Percentiles rank a stretch among this genome's conserved stretches.
These are phyloP conservation scores for Agaricus sinodeliciosus DNA, from an alignment of 768 basidiomycete species.

Conservation along the genomic window DNA sequence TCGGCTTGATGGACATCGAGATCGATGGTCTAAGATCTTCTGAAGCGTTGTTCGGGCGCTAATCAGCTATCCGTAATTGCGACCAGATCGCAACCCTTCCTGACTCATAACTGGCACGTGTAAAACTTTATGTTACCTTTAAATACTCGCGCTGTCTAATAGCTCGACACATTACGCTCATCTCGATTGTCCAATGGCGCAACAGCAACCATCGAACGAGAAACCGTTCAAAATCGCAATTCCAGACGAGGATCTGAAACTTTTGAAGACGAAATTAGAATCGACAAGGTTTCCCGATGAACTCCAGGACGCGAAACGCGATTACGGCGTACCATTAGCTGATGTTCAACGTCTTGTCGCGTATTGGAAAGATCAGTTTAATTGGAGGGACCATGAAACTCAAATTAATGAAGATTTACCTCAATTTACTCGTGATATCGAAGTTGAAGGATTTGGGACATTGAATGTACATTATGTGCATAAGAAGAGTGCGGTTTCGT, in stretches of 20 bases:
- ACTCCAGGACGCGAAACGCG: constrained; percentile 22
- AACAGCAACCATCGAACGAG: constrained; percentile 13
- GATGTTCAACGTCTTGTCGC: constrained; percentile 38
- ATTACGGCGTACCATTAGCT: constrained; percentile 42
- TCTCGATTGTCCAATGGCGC: no score
- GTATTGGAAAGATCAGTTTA: constrained; percentile 42
- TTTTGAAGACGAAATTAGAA: constrained; percentile 32
- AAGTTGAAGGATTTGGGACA: constrained; percentile 36
- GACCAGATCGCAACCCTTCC: no score
- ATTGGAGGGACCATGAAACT: constrained; percentile 48
- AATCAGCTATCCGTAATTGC: no score
- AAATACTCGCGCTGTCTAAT: neutral
- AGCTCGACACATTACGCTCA: neutral
- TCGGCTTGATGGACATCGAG: no score
- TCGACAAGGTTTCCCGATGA: constrained; percentile 38
- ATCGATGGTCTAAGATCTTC: no score
- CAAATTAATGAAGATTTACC: constrained; percentile 43
- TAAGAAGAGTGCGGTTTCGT: constrained; percentile 31
- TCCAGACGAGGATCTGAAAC: constrained; percentile 26
- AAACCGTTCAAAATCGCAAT: constrained; percentile 33
- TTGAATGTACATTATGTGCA: constrained; percentile 52
- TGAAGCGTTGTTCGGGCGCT: no score
- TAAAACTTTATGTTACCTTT: neutral
- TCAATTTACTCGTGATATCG: constrained; percentile 48
- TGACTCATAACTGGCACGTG: no score